Evolutionary conservation across 495 filamentous ascomycete genomes (phyloP).

Genomic region (Podospora pseudocomata): DNA sequence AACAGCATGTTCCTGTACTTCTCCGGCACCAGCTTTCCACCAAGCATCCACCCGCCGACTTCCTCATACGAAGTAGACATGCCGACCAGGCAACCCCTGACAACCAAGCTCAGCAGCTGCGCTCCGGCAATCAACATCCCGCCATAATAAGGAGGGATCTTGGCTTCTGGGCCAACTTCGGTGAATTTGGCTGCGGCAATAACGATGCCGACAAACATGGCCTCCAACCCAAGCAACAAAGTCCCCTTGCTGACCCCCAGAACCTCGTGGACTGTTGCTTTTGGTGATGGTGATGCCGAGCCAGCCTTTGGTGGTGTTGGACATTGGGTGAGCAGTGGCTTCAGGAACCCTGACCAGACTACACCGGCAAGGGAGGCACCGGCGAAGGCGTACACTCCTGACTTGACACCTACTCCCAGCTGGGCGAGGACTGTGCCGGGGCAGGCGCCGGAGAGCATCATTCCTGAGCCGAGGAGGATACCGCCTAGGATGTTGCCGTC

Average conservation of each 20-base stretch:
- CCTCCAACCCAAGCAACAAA: slow-evolving; percentile 32
- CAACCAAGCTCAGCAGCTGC: slow-evolving; percentile 44
- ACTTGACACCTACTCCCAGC: slow-evolving; percentile 44
- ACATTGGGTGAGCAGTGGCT: slow-evolving; percentile 17
- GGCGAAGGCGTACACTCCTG: slow-evolving; percentile 40
- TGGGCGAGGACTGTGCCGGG: slow-evolving; percentile 55
- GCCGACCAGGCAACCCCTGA: slow-evolving; percentile 45
- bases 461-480: slow-evolving; percentile 49
- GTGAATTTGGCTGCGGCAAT: slow-evolving; percentile 28
- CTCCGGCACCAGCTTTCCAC: slow-evolving; percentile 22
- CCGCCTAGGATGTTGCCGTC: slow-evolving; percentile 58
- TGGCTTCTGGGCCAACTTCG: slow-evolving; percentile 27
- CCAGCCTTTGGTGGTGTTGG: background rate
- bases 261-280: slow-evolving; percentile 31
- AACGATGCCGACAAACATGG: slow-evolving; percentile 29
- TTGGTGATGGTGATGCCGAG: slow-evolving; percentile 10
- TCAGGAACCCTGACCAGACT: slow-evolving; percentile 34
- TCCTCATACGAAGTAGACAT: slow-evolving; percentile 53
- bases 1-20: slow-evolving; percentile 42
- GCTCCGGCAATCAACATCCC: slow-evolving; percentile 49
- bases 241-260: slow-evolving; percentile 29
- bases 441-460: slow-evolving; percentile 55
- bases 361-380: slow-evolving; percentile 46
- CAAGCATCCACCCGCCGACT: slow-evolving; percentile 45
- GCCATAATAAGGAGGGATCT: slow-evolving; percentile 40